These are phyloP conservation scores for Cardamine resedifolia DNA, from an alignment of 345 rosid species.

Conservation along the genomic window DNA sequence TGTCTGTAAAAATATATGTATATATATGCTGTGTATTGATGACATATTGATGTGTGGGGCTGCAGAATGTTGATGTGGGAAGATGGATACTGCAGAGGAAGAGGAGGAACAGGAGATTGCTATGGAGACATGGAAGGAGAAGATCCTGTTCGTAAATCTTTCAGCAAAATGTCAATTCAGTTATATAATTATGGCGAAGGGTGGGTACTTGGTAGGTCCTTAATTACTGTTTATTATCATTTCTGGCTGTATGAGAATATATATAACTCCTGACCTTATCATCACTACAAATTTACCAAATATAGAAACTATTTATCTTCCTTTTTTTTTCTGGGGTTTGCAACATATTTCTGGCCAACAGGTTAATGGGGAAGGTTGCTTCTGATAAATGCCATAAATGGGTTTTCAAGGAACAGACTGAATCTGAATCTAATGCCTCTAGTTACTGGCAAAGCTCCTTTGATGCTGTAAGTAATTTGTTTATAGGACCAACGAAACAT, in stretches of 20 bases:
- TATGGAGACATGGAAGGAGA: constrained; percentile 85
- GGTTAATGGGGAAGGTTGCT: constrained; percentile 99
- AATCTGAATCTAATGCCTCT: constrained; percentile 86
- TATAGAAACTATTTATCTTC: constrained; percentile 18
- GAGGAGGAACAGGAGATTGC: constrained; percentile 65
- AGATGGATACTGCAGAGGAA: constrained; percentile 94
- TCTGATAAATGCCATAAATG: constrained; percentile 99
- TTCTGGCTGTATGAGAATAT: constrained; percentile 15
- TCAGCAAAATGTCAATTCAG: constrained; percentile 99
- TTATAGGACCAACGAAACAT: neutral
- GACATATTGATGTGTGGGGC: constrained; percentile 6
- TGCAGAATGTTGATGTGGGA: constrained; percentile 99
- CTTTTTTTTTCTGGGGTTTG: constrained; percentile 1
- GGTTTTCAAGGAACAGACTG: constrained; percentile 97
- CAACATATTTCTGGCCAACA: constrained; percentile 37
- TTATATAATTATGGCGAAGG: constrained; percentile 99
- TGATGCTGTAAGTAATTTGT: constrained; percentile 75
- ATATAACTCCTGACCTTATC: neutral
- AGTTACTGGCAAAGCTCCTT: constrained; percentile 99
- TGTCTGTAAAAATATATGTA: neutral
- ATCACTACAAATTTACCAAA: neutral
- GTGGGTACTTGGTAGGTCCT: constrained; percentile 99
- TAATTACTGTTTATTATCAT: constrained; percentile 21
- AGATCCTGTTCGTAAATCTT: constrained; percentile 92
- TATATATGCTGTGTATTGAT: neutral